Evolutionary conservation across 345 rosid species (phyloP).

Genomic region (Syzygium aromaticum): DNA sequence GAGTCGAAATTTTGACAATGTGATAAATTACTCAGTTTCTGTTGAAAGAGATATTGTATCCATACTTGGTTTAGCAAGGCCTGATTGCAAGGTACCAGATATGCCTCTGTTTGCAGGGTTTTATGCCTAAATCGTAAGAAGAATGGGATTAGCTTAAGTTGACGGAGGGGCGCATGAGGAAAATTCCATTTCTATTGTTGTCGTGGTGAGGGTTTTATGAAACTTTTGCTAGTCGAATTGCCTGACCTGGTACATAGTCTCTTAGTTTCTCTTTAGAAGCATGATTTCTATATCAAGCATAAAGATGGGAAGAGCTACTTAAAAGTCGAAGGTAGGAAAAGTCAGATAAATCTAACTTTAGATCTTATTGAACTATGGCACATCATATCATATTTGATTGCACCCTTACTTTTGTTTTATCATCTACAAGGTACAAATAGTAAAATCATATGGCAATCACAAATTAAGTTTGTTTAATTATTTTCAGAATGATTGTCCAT

Average conservation of each 20-base stretch:
- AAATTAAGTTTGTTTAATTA: too few relatives aligned
- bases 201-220: neutral
- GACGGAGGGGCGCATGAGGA: slow-evolving; percentile 1
- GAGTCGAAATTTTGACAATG: neutral
- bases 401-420: neutral
- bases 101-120: slow-evolving; percentile 25
- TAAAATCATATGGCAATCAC: too few relatives aligned
- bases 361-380: neutral
- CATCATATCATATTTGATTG: neutral
- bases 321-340: neutral
- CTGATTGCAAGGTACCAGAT: neutral
- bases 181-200: neutral
- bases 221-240: neutral
- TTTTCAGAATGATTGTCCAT: too few relatives aligned
- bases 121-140: slow-evolving; percentile 9
- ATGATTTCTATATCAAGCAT: too few relatives aligned
- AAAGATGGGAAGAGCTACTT: neutral
- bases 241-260: slow-evolving; percentile 1
- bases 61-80: neutral
- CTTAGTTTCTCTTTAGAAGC: neutral
- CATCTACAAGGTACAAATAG: neutral
- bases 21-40: neutral
- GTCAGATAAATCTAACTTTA: neutral
- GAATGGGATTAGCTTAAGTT: slow-evolving; percentile 18
- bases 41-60: neutral